Conservation (phyloP, 2,329 filamentous ascomycete species). For the Myotisia sp. region DNA sequence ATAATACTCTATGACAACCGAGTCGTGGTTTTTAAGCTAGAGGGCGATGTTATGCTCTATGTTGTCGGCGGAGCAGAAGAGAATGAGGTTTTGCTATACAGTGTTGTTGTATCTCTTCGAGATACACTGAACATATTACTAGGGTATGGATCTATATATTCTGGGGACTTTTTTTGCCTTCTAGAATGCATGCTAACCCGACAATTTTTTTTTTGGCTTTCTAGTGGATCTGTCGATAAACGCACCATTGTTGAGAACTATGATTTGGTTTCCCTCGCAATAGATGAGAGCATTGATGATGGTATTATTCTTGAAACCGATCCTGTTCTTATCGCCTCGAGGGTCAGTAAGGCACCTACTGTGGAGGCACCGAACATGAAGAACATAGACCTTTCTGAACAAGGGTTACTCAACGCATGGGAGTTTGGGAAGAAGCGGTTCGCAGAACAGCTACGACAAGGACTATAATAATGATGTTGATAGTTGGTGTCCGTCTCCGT, state of each 20-base stretch:
- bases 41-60: conserved; percentile 93
- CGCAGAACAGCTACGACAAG: conserved; percentile 79
- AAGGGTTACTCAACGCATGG: conserved; percentile 85
- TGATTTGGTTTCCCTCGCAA: conserved; percentile 80
- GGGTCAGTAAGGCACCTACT: conserved; percentile 80
- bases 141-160: conserved; percentile 47
- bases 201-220: conserved; percentile 4
- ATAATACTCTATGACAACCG: conserved; percentile 96
- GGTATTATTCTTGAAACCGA: conserved; percentile 97
- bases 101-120: conserved; percentile 77
- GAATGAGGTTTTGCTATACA: conserved; percentile 94
- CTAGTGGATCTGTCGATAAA: conserved; percentile 88
- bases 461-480: conserved; percentile 40
- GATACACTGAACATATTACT: conserved; percentile 83
- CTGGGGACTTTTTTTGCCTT: background rate
- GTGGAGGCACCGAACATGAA: conserved; percentile 80
- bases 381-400: conserved; percentile 88
- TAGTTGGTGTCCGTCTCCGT: conserved; percentile 8
- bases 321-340: conserved; percentile 79
- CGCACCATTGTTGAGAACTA: conserved; percentile 98
- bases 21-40: conserved; percentile 93
- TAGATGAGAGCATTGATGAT: conserved; percentile 91
- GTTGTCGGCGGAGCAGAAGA: conserved; percentile 83
- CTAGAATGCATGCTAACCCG: conserved; percentile 11
- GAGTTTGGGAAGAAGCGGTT: conserved; percentile 87